phyloP scores from a whole-genome alignment of 331 rosid species.

The Quercus tomentella region DNA sequence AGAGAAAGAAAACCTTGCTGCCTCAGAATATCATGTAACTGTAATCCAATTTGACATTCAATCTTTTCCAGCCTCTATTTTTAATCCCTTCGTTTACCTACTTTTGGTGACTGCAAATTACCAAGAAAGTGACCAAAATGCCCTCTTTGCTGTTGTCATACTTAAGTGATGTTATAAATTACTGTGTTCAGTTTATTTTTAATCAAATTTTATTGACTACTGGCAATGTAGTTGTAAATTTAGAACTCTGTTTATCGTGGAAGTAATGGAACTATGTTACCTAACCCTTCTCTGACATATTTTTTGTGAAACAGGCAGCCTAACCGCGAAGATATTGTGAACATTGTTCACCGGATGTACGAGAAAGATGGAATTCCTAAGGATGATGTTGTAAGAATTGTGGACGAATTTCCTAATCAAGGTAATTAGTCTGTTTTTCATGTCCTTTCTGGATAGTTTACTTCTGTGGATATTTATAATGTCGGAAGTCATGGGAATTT shows the following conservation, averaged over 20 bases:
- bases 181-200: not conserved
- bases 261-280: conserved; percentile 1
- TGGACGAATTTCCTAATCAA: conserved; percentile 80
- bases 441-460: not conserved
- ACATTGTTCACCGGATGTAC: conserved; percentile 78
- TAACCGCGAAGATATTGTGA: conserved; percentile 81
- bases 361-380: conserved; percentile 83
- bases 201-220: not conserved
- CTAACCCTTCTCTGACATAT: conserved; percentile 22
- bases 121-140: not conserved
- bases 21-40: too few relatives aligned
- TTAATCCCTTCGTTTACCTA: not conserved
- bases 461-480: conserved; percentile 9
- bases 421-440: conserved; percentile 39
- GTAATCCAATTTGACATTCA: not conserved
- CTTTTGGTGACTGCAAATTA: not conserved
- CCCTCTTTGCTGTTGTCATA: not conserved
- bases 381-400: conserved; percentile 62
- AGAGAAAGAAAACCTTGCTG: too few relatives aligned
- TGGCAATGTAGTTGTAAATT: not conserved
- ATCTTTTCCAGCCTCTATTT: not conserved
- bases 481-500: not conserved
- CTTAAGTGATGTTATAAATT: not conserved
- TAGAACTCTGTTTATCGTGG: not conserved
- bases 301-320: conserved; percentile 85